Percentiles rank a stretch among this genome's conserved stretches.
Evolutionary conservation across 2,329 filamentous ascomycete species (phyloP).

Genomic region (Thielaviopsis ethacetica): DNA sequence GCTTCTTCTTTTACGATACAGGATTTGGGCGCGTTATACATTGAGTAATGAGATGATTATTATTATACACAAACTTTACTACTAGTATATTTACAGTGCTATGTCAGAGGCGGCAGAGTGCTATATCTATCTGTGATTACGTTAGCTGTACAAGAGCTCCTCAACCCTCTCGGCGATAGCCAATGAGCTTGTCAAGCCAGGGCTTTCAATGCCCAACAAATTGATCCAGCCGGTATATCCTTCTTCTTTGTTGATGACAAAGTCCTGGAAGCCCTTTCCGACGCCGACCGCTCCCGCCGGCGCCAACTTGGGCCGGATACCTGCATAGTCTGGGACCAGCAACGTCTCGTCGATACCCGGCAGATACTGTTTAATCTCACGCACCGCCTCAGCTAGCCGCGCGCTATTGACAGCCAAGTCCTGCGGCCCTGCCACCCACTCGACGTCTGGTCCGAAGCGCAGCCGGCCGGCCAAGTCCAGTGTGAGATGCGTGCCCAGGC

Average conservation of each 20-base stretch:
- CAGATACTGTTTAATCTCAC: conserved; percentile 64
- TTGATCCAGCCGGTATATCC: conserved; percentile 76
- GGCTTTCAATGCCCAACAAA: conserved; percentile 82
- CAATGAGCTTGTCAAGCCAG: conserved; percentile 72
- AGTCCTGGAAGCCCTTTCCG: conserved; percentile 66
- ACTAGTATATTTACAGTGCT: too few species aligned
- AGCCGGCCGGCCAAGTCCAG: conserved; percentile 72
- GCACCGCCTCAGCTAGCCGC: conserved; percentile 49
- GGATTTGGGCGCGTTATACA: not conserved
- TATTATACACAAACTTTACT: conserved; percentile 18
- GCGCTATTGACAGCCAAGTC: conserved; percentile 53
- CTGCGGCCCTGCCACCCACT: conserved; percentile 63
- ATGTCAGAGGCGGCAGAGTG: too few species aligned
- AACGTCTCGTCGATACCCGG: conserved; percentile 51
- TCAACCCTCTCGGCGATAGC: conserved; percentile 69
- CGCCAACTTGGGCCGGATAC: conserved; percentile 74
- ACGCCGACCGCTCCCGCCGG: conserved; percentile 39
- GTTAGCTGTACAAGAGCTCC: conserved; percentile 27
- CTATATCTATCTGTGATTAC: too few species aligned
- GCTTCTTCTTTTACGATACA: not conserved
- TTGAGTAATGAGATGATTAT: not conserved
- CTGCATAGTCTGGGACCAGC: conserved; percentile 71
- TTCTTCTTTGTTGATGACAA: conserved; percentile 61
- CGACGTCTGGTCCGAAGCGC: conserved; percentile 86
- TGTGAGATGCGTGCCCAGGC: conserved; percentile 84